phyloP scores from a whole-genome alignment of 2,329 filamentous ascomycete genomes.

The Cladophialophora immunda region DNA sequence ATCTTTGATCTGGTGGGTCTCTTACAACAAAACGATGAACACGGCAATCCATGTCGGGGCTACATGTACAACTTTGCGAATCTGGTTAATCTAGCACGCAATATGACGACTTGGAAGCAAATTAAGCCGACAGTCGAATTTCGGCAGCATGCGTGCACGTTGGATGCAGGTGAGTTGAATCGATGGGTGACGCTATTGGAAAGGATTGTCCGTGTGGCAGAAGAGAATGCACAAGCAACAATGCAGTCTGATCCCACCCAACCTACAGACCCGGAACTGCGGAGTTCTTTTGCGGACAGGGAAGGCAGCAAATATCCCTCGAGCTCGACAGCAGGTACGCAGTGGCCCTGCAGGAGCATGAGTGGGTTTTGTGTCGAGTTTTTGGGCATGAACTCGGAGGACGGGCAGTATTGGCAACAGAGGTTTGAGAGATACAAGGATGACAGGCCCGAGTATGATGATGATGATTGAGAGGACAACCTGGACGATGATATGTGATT shows the following conservation, averaged over 20 bases:
- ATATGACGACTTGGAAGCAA: slow-evolving; percentile 29
- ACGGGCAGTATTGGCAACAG: slow-evolving; percentile 29
- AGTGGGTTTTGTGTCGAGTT: slow-evolving; percentile 28
- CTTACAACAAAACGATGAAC: slow-evolving; percentile 20
- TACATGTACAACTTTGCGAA: slow-evolving; percentile 38
- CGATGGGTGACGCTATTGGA: slow-evolving; percentile 37
- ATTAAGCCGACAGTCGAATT: slow-evolving; percentile 39
- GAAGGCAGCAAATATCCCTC: slow-evolving; percentile 29
- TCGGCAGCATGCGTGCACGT: slow-evolving; percentile 36
- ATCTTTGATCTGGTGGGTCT: slow-evolving; percentile 27
- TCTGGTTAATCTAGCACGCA: slow-evolving; percentile 23
- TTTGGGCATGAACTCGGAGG: slow-evolving; percentile 25
- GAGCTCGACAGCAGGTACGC: not conserved
- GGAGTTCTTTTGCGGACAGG: slow-evolving; percentile 20
- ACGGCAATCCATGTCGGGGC: slow-evolving; percentile 25
- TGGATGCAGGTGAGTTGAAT: slow-evolving; percentile 26
- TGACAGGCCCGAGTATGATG: slow-evolving; percentile 13
- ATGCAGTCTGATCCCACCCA: not conserved
- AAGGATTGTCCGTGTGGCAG: slow-evolving; percentile 31
- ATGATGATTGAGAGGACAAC: not conserved
- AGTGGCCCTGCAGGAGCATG: slow-evolving; percentile 31
- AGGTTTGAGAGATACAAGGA: slow-evolving; percentile 27
- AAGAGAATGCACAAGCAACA: slow-evolving; percentile 19
- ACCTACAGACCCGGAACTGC: not conserved
- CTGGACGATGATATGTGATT: not conserved